Evolutionary conservation across 1,139 yeast species (phyloP).

Genomic region (Scheffersomyces cryptocercus): DNA sequence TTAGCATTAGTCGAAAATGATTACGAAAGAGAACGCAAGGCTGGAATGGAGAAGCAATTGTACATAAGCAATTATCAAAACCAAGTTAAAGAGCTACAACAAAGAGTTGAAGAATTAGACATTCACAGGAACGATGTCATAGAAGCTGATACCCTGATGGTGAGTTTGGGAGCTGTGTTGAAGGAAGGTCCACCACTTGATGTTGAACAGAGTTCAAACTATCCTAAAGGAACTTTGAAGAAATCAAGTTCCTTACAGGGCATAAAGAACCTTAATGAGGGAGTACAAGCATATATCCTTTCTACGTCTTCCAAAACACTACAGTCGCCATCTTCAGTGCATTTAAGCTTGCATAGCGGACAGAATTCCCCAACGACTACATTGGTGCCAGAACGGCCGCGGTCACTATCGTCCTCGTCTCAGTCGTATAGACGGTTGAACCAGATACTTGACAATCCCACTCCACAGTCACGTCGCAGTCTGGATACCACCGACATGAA

Average conservation of each 20-base stretch:
- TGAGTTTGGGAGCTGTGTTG: constrained; percentile 33
- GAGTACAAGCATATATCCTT: background rate
- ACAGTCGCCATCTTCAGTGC: background rate
- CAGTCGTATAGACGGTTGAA: no score
- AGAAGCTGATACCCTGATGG: constrained; percentile 28
- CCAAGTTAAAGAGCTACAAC: constrained; percentile 24
- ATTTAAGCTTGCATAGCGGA: background rate
- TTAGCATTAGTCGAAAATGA: constrained; percentile 46
- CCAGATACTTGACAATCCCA: no score
- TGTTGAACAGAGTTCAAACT: background rate
- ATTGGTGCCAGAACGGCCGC: no score
- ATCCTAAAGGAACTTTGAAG: constrained; percentile 6
- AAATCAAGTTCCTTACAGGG: constrained; percentile 15
- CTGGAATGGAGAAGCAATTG: constrained; percentile 32
- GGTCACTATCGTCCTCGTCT: no score
- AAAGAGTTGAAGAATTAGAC: constrained; percentile 12
- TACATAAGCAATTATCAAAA: constrained; percentile 40
- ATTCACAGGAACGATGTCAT: background rate
- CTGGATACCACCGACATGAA: no score
- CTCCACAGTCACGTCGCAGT: no score
- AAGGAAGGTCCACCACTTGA: constrained; percentile 34
- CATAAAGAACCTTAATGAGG: background rate
- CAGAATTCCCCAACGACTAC: no score
- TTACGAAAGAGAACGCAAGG: constrained; percentile 33
- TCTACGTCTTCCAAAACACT: background rate